These are phyloP conservation scores for Thermomyces lanuginosus DNA, from an alignment of 2,329 filamentous ascomycete species.

Conservation along the genomic window DNA sequence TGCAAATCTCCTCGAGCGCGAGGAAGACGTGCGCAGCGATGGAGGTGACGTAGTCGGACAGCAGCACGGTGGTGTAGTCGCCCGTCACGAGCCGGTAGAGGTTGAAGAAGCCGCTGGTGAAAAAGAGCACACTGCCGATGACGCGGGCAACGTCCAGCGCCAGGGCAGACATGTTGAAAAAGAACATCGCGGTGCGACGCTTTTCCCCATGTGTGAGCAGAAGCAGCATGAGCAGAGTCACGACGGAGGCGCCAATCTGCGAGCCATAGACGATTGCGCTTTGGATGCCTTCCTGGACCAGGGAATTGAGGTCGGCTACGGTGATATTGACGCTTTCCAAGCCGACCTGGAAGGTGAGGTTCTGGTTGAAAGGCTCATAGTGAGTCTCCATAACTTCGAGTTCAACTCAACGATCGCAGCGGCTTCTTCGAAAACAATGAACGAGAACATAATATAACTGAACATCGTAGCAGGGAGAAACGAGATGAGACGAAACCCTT, in stretches of 20 bases:
- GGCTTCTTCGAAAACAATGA: no score
- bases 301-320: conserved; percentile 30
- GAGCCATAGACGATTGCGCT: conserved; percentile 48
- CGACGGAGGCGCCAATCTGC: conserved; percentile 52
- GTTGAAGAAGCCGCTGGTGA: conserved; percentile 43
- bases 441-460: no score
- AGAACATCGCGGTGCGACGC: conserved; percentile 45
- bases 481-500: no score
- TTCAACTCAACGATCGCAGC: no score
- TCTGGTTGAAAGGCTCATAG: conserved; percentile 39
- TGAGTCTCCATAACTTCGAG: no score
- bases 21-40: conserved; percentile 35
- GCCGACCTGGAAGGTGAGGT: conserved; percentile 30
- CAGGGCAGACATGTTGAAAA: conserved; percentile 48
- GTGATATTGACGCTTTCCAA: conserved; percentile 30
- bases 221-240: conserved; percentile 50
- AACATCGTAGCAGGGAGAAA: no score
- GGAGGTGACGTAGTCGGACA: conserved; percentile 29
- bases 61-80: conserved; percentile 38
- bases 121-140: conserved; percentile 33
- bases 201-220: conserved; percentile 51
- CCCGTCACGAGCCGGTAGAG: conserved; percentile 43
- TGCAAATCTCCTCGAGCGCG: conserved; percentile 37
- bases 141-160: conserved; percentile 42
- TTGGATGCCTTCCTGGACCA: conserved; percentile 32